Evolutionary conservation across 257 asterid genomes (phyloP).

Genomic region (Jacaranda mimosifolia): DNA sequence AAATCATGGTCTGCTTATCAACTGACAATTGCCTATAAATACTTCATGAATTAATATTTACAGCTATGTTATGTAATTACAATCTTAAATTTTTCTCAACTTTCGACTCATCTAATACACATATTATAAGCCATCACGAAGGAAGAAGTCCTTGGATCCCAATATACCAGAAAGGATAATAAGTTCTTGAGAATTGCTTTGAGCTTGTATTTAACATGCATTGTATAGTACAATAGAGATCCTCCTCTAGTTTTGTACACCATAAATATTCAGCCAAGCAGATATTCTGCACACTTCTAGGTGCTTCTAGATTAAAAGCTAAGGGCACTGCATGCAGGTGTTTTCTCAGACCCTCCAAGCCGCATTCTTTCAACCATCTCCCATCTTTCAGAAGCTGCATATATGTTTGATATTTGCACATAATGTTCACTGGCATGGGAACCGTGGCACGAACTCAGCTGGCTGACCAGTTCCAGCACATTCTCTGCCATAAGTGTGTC

Average conservation of each 20-base stretch:
- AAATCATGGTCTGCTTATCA: too few relatives aligned
- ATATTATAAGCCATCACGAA: slow-evolving; percentile 4
- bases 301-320: slow-evolving; percentile 24
- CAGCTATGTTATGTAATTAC: too few relatives aligned
- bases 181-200: slow-evolving; percentile 4
- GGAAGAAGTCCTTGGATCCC: neutral
- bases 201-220: slow-evolving; percentile 26
- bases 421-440: slow-evolving; percentile 47
- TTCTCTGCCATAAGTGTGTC: slow-evolving; percentile 56
- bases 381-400: slow-evolving; percentile 84
- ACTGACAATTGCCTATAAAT: too few relatives aligned
- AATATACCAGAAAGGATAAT: slow-evolving; percentile 20
- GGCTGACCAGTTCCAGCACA: slow-evolving; percentile 48
- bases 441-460: slow-evolving; percentile 34
- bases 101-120: slow-evolving; percentile 67
- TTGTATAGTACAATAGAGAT: slow-evolving; percentile 20
- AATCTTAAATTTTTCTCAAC: too few relatives aligned
- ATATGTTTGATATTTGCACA: slow-evolving; percentile 67
- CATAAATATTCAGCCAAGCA: neutral
- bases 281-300: neutral
- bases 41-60: too few relatives aligned
- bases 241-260: slow-evolving; percentile 20
- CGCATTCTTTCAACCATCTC: slow-evolving; percentile 73
- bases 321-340: slow-evolving; percentile 64
- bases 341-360: slow-evolving; percentile 55